Evolutionary conservation across 345 rosid species (phyloP), one percentile per base, ranked within the genome.

Genomic region (Populus deltoides): DNA sequence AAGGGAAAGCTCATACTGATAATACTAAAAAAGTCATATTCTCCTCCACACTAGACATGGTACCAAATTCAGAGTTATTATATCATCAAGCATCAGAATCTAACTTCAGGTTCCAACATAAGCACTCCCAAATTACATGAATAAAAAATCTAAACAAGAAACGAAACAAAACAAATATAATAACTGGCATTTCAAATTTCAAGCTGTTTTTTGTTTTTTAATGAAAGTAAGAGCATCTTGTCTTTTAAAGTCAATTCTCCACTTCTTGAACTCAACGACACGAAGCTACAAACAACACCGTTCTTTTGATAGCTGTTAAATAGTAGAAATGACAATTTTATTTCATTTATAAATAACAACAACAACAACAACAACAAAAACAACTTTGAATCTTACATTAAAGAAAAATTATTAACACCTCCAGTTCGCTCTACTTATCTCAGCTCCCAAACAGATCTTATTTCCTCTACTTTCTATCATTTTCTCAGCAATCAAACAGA

Each of bases 41-140:
- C 93, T 66, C 76, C 74, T 78, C 79, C 84, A 80, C 72, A 43
- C 79, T 74, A 83, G 89, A 87, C 80, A 83, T 78, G 41, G 85
- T 27, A 74, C 82, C 83, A 77, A 69, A 77, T 79, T 78, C 78
- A 83, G 85, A 80, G 79, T 73, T 11, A 81, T 81, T 81, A 87
- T 75, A 88, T 79, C 75, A 66, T 27, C 47, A 80, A 77, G 89
- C 89, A 90, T 90, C 90, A 84, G 93, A 89, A 91, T 88, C 86
- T 78, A 74, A 13, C 82, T 53, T 75, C 33, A 61, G 80, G 67
- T 41, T 77, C 80, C 83, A 80, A 53, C 66, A 45, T 71, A 65
- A 80, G 80, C 85, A 78, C 75, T 70, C 63, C 72, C 49, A 79
- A 77, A 79, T 78, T 62, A 79, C 71, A 82, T 83, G 74, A 76